Base-by-base conservation (phyloP, 2,329 filamentous ascomycete genomes). In the Cryoendolithus antarcticus region DNA sequence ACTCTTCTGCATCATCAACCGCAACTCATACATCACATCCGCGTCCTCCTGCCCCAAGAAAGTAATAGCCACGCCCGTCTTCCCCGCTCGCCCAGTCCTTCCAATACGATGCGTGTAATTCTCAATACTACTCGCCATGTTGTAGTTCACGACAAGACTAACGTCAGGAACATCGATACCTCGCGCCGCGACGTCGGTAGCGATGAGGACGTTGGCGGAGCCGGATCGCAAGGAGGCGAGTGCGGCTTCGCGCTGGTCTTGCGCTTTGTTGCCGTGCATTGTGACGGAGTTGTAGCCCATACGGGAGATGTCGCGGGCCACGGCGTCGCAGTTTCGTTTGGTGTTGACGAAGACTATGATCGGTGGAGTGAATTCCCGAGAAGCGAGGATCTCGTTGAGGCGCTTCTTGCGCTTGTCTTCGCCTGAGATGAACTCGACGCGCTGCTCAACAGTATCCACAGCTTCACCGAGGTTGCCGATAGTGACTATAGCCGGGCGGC, bases 301-400 rank as follows among this genome's bases (percentile, higher is more conserved):
- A 38, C 82, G 75, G 58, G 93, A 91, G 68, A 98, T 91, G 57
- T 96, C 89, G 44, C 85, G 76, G 3, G 89, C 89, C 35, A 98
- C 82, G 43, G 86, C 84, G 60, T 98, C 91, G 67, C 89, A 96
- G 67, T 96, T 96, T 52, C 88, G 83, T 66, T 96, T 96, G 77
- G 96, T 95, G 63, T 98, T 98, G 74, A 98, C 91, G 60, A 98
- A 98, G 47, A 98, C 88, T 53, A 98, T 98, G 61, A 98, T 93
- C 10, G 91, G 91, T 6, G 89, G 76, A 6, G 74, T 70, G 63
- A 88, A 96, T 48, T 86, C 80, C 49, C 79, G 71, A 1, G 82
- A 86, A 35, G 74, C 69, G 30, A 98, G 76, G 44, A 98, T 91
- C 54, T 96, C 86, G 50, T 80, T 74, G n/a, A 98, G 77, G 2